Conservation (phyloP, 2,329 filamentous ascomycete species). For the Xylaria sp. region DNA sequence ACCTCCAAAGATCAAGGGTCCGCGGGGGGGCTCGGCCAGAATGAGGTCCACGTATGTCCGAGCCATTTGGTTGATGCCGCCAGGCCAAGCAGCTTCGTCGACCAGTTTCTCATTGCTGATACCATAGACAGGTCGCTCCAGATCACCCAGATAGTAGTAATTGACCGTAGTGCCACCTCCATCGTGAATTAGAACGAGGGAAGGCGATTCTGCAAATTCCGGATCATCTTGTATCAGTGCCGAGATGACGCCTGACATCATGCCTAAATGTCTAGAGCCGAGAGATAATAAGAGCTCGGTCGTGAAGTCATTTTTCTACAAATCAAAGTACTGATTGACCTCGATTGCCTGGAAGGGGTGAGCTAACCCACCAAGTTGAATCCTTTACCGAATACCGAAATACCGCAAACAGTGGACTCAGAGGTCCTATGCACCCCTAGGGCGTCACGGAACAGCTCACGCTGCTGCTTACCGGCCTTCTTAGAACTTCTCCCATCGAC, state of each 20-base stretch:
- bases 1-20: conserved; percentile 21
- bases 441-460: not conserved
- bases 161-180: conserved; percentile 25
- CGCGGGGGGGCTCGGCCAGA: conserved; percentile 11
- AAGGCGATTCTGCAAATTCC: conserved; percentile 21
- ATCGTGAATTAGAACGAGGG: conserved; percentile 23
- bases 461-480: not conserved
- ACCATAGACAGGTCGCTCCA: conserved; percentile 22
- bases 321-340: not conserved
- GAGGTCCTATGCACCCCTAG: not conserved
- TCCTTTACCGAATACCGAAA: conserved; percentile 16
- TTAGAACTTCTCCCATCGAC: not conserved
- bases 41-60: conserved; percentile 26
- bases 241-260: conserved; percentile 21
- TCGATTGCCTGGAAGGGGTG: not conserved
- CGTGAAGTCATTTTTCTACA: not conserved
- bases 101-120: conserved; percentile 24
- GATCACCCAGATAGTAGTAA: conserved; percentile 21
- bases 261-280: not conserved
- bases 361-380: not conserved
- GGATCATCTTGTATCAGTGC: conserved; percentile 30
- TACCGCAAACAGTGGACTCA: not conserved
- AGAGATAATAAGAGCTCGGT: not conserved
- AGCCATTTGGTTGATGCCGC: conserved; percentile 23
- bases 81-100: conserved; percentile 19